Percentiles rank a stretch among this genome's conserved stretches.
Evolutionary conservation across 768 basidiomycete genomes (phyloP).

Genomic region (Tremella yokohamensis): DNA sequence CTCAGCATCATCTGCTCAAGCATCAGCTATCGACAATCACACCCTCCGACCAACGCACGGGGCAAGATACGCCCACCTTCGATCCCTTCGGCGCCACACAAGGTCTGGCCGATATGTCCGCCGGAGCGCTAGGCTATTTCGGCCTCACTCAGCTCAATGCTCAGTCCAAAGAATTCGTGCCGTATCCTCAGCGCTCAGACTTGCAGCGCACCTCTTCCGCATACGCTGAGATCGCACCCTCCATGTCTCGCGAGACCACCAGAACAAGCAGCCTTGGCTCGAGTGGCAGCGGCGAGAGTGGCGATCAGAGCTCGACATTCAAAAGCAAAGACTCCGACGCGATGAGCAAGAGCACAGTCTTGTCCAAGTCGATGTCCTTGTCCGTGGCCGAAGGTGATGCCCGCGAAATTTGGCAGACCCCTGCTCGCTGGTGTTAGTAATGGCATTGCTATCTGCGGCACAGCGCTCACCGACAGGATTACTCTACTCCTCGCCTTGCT

Average conservation of each 20-base stretch:
- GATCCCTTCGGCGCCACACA: background rate
- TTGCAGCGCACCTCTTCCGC: too few species aligned
- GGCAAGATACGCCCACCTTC: background rate
- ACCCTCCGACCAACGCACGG: background rate
- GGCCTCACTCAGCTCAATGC: conserved; percentile 1
- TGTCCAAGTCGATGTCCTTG: too few species aligned
- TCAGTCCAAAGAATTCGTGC: background rate
- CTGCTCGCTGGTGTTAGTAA: too few species aligned
- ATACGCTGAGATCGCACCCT: background rate
- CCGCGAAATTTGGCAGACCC: too few species aligned
- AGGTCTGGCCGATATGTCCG: too few species aligned
- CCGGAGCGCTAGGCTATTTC: too few species aligned
- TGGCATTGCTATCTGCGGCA: too few species aligned
- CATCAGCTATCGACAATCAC: background rate
- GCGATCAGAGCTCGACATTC: background rate
- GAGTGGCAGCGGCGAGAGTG: conserved; percentile 1
- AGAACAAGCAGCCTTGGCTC: background rate
- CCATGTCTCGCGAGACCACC: background rate
- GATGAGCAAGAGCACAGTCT: background rate
- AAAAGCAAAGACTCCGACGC: background rate
- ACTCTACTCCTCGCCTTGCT: too few species aligned
- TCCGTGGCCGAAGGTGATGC: too few species aligned
- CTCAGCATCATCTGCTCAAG: background rate
- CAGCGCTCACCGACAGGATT: too few species aligned
- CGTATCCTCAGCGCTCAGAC: background rate